These are phyloP conservation scores for Gossypium herbaceum DNA, from an alignment of 345 rosid genomes.

Conservation along the genomic window DNA sequence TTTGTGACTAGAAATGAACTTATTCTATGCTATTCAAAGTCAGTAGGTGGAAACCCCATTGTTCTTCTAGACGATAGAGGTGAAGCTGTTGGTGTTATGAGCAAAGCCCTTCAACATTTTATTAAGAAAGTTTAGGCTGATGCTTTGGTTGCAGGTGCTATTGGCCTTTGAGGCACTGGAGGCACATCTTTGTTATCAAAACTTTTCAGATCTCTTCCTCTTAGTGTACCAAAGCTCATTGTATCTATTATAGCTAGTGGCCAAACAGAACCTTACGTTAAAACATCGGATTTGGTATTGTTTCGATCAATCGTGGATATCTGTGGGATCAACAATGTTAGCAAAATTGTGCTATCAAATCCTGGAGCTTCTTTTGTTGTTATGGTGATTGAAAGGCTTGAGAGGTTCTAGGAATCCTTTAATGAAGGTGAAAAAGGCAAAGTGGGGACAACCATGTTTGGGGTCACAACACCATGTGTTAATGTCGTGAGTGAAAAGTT, in stretches of 20 bases:
- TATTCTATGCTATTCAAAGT: conserved; percentile 39
- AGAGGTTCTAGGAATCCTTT: conserved; percentile 10
- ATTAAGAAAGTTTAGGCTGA: conserved; percentile 35
- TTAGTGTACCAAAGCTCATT: conserved; percentile 75
- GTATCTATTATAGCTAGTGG: conserved; percentile 92
- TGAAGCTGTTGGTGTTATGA: conserved; percentile 65
- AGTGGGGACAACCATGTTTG: conserved; percentile 89
- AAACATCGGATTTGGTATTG: conserved; percentile 71
- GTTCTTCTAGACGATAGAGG: conserved; percentile 62
- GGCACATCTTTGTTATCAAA: conserved; percentile 77
- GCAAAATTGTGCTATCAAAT: conserved; percentile 68
- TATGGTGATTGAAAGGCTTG: conserved; percentile 68
- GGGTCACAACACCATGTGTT: conserved; percentile 87
- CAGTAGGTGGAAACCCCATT: conserved; percentile 16
- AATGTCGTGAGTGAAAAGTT: conserved; percentile 61
- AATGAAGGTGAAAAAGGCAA: conserved; percentile 28
- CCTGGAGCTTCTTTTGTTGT: conserved; percentile 87
- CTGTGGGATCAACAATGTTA: conserved; percentile 82
- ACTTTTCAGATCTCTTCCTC: conserved; percentile 65
- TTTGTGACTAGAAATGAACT: conserved; percentile 54
- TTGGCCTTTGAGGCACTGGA: conserved; percentile 87
- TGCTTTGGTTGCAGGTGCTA: conserved; percentile 50
- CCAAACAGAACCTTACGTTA: conserved; percentile 64
- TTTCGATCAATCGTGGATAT: conserved; percentile 84
- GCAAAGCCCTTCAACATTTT: conserved; percentile 55